Percentiles rank a stretch among this genome's conserved stretches.
Evolutionary conservation across 2,329 filamentous ascomycete genomes (phyloP).

Genomic region (Calonectria honghensis): DNA sequence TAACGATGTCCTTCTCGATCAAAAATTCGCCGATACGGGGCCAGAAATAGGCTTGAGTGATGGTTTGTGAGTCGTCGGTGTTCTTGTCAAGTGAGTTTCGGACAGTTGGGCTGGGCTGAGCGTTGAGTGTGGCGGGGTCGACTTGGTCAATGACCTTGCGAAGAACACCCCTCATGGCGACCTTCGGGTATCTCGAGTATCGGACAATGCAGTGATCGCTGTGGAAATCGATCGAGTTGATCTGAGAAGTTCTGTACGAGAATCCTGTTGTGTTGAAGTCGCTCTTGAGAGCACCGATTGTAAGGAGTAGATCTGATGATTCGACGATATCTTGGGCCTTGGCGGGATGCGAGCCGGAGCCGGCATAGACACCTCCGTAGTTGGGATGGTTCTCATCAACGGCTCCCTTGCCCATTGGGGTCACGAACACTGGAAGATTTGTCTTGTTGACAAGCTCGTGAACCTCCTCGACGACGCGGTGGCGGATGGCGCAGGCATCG

Average conservation of each 20-base stretch:
- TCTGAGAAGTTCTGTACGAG: conserved; percentile 84
- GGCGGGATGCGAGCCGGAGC: conserved; percentile 80
- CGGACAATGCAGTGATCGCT: conserved; percentile 83
- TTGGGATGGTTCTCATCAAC: conserved; percentile 85
- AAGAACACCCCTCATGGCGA: conserved; percentile 87
- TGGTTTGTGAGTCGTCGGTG: conserved; percentile 64
- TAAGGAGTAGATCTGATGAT: conserved; percentile 81
- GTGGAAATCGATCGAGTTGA: conserved; percentile 88
- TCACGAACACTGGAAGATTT: conserved; percentile 87
- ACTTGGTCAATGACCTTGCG: conserved; percentile 79
- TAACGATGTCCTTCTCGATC: conserved; percentile 82
- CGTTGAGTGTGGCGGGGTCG: conserved; percentile 74
- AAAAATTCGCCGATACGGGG: conserved; percentile 84
- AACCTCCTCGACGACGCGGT: conserved; percentile 83
- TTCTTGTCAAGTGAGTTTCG: conserved; percentile 69
- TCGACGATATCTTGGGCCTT: conserved; percentile 78
- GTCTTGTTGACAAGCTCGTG: conserved; percentile 84
- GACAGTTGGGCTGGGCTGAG: conserved; percentile 71
- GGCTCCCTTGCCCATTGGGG: conserved; percentile 91
- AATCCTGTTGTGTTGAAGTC: conserved; percentile 91
- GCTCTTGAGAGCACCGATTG: conserved; percentile 78
- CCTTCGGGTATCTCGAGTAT: conserved; percentile 85
- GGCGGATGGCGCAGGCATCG: conserved; percentile 88
- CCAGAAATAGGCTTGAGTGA: conserved; percentile 87
- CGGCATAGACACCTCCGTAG: conserved; percentile 90